These are phyloP conservation scores for Russula dissimulans DNA, from an alignment of 768 basidiomycete species.

Conservation along the genomic window DNA sequence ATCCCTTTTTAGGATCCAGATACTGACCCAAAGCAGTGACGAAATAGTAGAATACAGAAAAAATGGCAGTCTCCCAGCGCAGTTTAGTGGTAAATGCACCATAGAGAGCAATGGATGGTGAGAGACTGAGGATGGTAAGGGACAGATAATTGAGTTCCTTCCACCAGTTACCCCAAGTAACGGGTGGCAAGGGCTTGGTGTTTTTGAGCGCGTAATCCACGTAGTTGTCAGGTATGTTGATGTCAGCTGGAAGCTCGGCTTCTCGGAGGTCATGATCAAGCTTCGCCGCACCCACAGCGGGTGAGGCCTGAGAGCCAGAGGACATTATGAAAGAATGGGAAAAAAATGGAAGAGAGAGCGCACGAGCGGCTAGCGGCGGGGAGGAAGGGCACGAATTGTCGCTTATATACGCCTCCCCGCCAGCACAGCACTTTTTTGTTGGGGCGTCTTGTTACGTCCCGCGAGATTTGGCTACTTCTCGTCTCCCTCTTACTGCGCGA, in stretches of 20 bases:
- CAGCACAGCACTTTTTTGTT: not conserved
- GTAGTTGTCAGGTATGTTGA: slow-evolving; percentile 48
- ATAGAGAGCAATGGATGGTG: slow-evolving; percentile 63
- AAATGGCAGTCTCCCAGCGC: slow-evolving; percentile 67
- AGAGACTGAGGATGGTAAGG: slow-evolving; percentile 59
- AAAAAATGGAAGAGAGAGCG: not conserved
- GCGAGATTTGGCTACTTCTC: not conserved
- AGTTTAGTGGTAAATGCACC: slow-evolving; percentile 61
- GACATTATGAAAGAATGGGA: slow-evolving; percentile 25
- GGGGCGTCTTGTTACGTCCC: not conserved
- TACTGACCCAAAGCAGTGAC: slow-evolving; percentile 71
- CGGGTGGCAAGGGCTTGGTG: slow-evolving; percentile 40
- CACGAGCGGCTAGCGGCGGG: not conserved
- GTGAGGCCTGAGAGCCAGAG: slow-evolving; percentile 22
- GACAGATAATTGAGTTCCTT: slow-evolving; percentile 72
- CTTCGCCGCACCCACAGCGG: slow-evolving; percentile 16
- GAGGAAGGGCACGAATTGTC: not conserved
- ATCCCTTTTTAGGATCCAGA: slow-evolving; percentile 20
- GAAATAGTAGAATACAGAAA: slow-evolving; percentile 59
- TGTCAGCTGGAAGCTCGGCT: slow-evolving; percentile 26
- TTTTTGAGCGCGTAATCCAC: slow-evolving; percentile 44
- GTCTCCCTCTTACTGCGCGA: not conserved
- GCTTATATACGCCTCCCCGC: slow-evolving; percentile 9
- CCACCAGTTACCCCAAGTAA: slow-evolving; percentile 36
- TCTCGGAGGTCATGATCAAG: slow-evolving; percentile 21